Base-by-base conservation (phyloP, 805 yeast genomes). In the Teunomyces gatunensis region DNA sequence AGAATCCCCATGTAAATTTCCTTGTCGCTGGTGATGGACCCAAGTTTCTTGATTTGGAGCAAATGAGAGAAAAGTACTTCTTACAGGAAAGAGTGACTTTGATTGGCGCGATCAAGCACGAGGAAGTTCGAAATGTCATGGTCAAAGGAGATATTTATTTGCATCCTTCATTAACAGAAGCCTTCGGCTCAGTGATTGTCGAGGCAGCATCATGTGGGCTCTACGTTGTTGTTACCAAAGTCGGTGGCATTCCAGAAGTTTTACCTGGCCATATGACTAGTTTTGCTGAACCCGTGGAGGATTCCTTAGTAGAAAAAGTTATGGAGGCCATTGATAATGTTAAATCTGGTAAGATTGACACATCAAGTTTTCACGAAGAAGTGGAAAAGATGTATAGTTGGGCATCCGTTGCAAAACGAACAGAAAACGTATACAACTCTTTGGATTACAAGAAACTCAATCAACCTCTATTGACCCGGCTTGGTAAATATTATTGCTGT, bases 181-280 rank as follows among this genome's bases (percentile, higher is more conserved):
- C 98, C 0, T 94, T 94, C 68, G 99, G 99, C 2, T 94, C 99
- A 0, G 98, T 89, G 0, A 69, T 94, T 9, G 96, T 94, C 0
- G 99, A 94, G 63, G 99, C 99, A 0, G 99, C 97, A 0, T 86
- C 96, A 1, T 94, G 98, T 71, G 97, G 97, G 0, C 65, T 94
- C 32, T 74, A 88, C 15, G 96, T 94, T 2, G 99, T 94, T 0
- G 90, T 97, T 0, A 94, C 99, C 0, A 82, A 83, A 48, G 99
- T 94, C 0, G 99, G 99, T 10, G 99, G 99, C 4, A 91, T 94
- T 34, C 97, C 97, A 0, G 99, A 94, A 61, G 98, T 94, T 3
- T 67, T 94, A 33, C 99, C 99, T 0, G 76, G 77, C 20, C 87
- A 90, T 58, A 94, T 94, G 98, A 90, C 96, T 1, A 85, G 86